Evolutionary conservation across 2,329 filamentous ascomycete genomes (phyloP).

Genomic region (Aspergillus awamori): DNA sequence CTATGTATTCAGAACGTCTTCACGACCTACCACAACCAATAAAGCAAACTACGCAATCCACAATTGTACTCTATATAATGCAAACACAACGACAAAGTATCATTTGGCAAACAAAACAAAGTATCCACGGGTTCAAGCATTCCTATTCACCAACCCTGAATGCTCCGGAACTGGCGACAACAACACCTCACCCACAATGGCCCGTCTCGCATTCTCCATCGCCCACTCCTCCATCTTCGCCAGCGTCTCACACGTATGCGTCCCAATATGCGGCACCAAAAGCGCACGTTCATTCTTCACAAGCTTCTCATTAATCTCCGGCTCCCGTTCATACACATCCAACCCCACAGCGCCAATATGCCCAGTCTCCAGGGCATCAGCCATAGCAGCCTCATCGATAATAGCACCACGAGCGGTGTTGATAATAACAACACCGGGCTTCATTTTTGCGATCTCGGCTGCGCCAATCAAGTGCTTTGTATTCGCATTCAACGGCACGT

Average conservation of each 20-base stretch:
- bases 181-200: not conserved
- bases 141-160: not conserved
- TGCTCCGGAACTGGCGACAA: not conserved
- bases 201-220: conserved; percentile 11
- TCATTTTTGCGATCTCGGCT: conserved; percentile 29
- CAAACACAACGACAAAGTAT: too few relatives aligned
- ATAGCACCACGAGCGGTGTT: conserved; percentile 39
- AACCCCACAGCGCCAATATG: conserved; percentile 11
- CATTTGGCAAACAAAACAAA: too few relatives aligned
- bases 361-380: not conserved
- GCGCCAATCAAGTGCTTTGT: not conserved
- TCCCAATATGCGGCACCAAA: conserved; percentile 15
- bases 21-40: too few relatives aligned
- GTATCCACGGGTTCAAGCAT: too few relatives aligned
- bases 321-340: conserved; percentile 17
- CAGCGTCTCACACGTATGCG: conserved; percentile 14
- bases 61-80: too few relatives aligned
- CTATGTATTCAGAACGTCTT: too few relatives aligned
- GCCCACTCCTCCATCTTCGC: conserved; percentile 18
- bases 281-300: conserved; percentile 5
- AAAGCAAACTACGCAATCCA: too few relatives aligned
- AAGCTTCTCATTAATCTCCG: conserved; percentile 14
- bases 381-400: conserved; percentile 19
- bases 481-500: not conserved
- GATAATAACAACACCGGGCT: conserved; percentile 39